phyloP scores from a whole-genome alignment of 2,329 filamentous ascomycete genomes.

The Fusarium neocosmosporiellum region DNA sequence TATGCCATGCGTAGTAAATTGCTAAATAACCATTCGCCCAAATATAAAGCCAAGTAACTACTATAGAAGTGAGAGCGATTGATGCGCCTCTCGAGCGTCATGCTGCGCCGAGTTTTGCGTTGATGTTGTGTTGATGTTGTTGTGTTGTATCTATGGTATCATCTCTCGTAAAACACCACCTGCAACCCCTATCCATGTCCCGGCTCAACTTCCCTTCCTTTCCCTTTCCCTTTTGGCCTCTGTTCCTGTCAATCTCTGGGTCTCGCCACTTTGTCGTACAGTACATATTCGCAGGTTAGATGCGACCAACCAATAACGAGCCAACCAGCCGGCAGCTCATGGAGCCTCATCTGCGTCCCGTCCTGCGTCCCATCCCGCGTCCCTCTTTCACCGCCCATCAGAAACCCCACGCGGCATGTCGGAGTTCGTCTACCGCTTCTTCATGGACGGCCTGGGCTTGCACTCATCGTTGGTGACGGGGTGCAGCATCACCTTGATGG shows the following conservation, averaged over 20 bases:
- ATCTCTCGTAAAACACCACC: slow-evolving; percentile 44
- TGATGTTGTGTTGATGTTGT: slow-evolving; percentile 28
- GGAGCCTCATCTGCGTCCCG: neutral
- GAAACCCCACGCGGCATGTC: neutral
- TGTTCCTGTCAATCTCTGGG: slow-evolving; percentile 23
- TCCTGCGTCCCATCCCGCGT: neutral
- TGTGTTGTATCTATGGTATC: slow-evolving; percentile 43
- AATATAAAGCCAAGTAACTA: slow-evolving; percentile 6
- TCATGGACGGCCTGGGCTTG: slow-evolving; percentile 69
- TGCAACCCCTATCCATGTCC: slow-evolving; percentile 6
- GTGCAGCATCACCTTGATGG: slow-evolving; percentile 88
- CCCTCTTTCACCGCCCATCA: slow-evolving; percentile 1
- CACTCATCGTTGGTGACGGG: slow-evolving; percentile 73
- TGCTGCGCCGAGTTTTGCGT: slow-evolving; percentile 10
- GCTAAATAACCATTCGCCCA: neutral
- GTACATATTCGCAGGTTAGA: slow-evolving; percentile 29
- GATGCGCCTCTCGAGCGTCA: slow-evolving; percentile 3
- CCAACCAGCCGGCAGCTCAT: neutral
- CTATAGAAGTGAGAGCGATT: slow-evolving; percentile 1
- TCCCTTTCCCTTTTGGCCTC: slow-evolving; percentile 7
- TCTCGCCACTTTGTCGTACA: slow-evolving; percentile 10
- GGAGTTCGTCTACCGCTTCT: slow-evolving; percentile 63
- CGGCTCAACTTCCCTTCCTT: slow-evolving; percentile 10
- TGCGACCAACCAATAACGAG: slow-evolving; percentile 31
- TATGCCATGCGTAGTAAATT: neutral